Conservation (phyloP, 352 stramenopile species). For the Globisporangium abappressorium region DNA sequence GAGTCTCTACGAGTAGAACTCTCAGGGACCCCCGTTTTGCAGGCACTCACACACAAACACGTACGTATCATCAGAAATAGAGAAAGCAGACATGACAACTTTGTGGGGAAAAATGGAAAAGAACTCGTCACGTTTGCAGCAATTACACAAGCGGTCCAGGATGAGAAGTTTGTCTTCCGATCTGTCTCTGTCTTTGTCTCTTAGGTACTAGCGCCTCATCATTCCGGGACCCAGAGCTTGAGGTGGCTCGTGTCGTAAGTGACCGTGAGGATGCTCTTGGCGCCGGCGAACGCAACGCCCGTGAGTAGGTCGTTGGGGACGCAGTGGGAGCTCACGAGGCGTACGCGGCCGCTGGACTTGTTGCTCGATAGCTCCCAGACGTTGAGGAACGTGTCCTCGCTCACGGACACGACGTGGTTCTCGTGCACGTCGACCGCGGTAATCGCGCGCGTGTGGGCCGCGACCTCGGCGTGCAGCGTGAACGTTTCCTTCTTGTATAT, state of each 20-base stretch:
- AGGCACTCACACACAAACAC: background rate
- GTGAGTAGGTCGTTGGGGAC: slow-evolving; percentile 64
- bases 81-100: background rate
- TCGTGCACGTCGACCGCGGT: slow-evolving; percentile 57
- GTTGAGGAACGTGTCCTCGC: slow-evolving; percentile 80
- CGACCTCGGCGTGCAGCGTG: slow-evolving; percentile 57
- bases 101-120: background rate
- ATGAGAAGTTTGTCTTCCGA: background rate
- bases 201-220: slow-evolving; percentile 7
- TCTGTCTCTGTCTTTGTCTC: background rate
- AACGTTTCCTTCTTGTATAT: slow-evolving; percentile 50
- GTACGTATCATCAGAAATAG: background rate
- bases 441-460: slow-evolving; percentile 65
- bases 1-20: slow-evolving; percentile 60
- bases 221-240: slow-evolving; percentile 68
- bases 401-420: slow-evolving; percentile 52
- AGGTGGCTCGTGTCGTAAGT: slow-evolving; percentile 68
- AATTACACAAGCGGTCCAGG: background rate
- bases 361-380: slow-evolving; percentile 55
- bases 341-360: slow-evolving; percentile 26
- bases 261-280: slow-evolving; percentile 50
- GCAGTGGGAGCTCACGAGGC: slow-evolving; percentile 57
- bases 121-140: background rate
- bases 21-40: too few relatives aligned
- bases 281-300: slow-evolving; percentile 48